Conservation (phyloP, 306 rosid species). For the Gillenia trifoliata region DNA sequence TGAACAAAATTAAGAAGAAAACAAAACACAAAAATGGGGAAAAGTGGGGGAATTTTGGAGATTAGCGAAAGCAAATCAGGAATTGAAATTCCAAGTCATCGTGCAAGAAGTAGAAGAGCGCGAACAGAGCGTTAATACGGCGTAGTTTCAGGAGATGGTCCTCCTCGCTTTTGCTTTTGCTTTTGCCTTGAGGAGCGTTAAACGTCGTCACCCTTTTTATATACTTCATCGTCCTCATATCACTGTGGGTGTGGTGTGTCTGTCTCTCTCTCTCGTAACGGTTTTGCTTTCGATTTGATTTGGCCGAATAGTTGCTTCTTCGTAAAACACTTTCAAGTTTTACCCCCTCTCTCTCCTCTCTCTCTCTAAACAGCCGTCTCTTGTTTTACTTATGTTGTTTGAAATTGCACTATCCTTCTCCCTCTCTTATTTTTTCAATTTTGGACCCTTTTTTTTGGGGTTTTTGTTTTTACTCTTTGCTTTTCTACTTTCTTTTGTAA, state of each 20-base stretch:
- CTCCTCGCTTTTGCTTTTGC: background rate
- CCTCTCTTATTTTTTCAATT: no score
- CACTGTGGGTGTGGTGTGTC: background rate
- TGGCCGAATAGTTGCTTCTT: background rate
- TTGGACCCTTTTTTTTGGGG: no score
- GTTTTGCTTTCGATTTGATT: slow-evolving; percentile 5
- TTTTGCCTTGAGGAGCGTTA: background rate
- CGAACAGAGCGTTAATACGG: background rate
- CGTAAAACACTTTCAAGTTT: background rate
- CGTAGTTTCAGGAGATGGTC: slow-evolving; percentile 16
- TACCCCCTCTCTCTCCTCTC: background rate
- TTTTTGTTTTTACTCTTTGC: no score
- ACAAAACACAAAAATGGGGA: background rate
- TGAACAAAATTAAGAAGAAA: background rate
- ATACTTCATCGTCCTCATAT: background rate
- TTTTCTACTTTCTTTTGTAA: no score
- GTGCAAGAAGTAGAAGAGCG: background rate
- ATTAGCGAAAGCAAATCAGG: slow-evolving; percentile 17
- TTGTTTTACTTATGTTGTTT: background rate
- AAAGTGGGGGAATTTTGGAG: slow-evolving; percentile 1
- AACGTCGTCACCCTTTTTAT: slow-evolving; percentile 10
- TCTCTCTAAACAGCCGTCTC: background rate
- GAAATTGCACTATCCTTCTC: background rate
- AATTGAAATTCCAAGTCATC: background rate
- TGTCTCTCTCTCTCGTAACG: slow-evolving; percentile 21